Base-by-base conservation (phyloP, 345 rosid species). In the Eucalyptus caleyi region DNA sequence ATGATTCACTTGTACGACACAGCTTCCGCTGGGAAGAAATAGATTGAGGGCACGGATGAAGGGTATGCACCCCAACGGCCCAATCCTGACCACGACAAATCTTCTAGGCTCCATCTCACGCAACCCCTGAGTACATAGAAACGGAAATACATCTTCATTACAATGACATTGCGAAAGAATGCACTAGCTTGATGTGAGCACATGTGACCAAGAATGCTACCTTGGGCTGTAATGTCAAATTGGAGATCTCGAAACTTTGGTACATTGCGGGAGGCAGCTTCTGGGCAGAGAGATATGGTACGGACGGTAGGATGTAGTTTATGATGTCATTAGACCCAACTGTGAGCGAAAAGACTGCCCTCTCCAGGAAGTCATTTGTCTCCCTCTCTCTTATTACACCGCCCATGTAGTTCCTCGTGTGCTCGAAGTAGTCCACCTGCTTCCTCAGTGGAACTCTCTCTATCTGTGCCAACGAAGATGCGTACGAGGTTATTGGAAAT, bases 41-140 rank as follows among this genome's bases (percentile, higher is more conserved):
- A 91, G 86, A 40, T 93, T 90, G 47, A 94, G 83, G 50, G 96
- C 94, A 42, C 95, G 92, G 87, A 93, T 91, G 90, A 94, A 94
- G 5, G 94, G 96, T 85, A 97, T 94, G 95, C 97, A 96, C n/a
- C 98, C 97, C 21, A 95, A 93, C 19, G 96, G 97, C 6, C 98
- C 94, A 14, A 96, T 88, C 60, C 95, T 95, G 6, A 90, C 95
- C 4, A 94, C 94, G 40, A 93, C 80, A 37, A 93, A 91, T 88
- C 94, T 96, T 88, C 96, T 90, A 27, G 93, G 93, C 40, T 95
- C 96, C 80, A 92, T 67, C 56, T 92, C 92, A 54, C 94, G 93
- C 86, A 95, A 90, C 85, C 92, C 88, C 96, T 95, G 72, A 65
- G 82, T 47, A 50, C 85, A 9, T 19, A 47, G 59, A 62, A 49